Evolutionary conservation across 1,284 basidiomycete genomes (phyloP).

Genomic region (Coniophora puteana): DNA sequence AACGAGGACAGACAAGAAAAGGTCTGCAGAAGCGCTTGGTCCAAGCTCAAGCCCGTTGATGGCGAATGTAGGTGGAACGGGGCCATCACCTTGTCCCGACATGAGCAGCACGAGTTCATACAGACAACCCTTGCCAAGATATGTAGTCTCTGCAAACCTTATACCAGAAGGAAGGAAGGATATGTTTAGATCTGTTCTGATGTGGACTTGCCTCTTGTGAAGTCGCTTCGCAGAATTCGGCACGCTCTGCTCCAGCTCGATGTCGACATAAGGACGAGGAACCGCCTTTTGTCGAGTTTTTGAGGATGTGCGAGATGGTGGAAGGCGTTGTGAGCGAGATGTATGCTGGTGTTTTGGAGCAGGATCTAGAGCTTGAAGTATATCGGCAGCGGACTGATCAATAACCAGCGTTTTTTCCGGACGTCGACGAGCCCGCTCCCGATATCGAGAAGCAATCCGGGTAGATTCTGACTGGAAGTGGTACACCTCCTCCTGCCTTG

Average conservation of each 20-base stretch:
- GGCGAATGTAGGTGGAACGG: conserved; percentile 25
- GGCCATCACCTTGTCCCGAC: conserved; percentile 21
- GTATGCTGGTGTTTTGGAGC: conserved; percentile 24
- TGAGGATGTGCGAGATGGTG: conserved; percentile 10
- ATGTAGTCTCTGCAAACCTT: conserved; percentile 45
- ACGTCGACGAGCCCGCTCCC: conserved; percentile 25
- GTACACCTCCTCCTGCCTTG: conserved; percentile 15
- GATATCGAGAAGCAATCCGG: conserved; percentile 24
- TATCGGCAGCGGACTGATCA: conserved; percentile 39
- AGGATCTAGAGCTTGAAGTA: conserved; percentile 42
- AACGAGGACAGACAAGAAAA: conserved; percentile 37
- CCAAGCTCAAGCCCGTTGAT: conserved; percentile 38
- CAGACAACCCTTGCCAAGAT: conserved; percentile 55
- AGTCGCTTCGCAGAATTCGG: too few relatives aligned
- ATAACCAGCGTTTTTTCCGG: conserved; percentile 26
- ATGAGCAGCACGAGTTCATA: conserved; percentile 44
- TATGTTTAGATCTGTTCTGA: conserved; percentile 43
- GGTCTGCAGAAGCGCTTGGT: conserved; percentile 31
- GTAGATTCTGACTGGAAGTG: conserved; percentile 22
- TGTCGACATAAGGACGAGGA: too few relatives aligned
- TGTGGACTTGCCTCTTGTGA: conserved; percentile 2
- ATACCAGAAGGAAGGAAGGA: conserved; percentile 45
- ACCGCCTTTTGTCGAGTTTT: conserved; percentile 9
- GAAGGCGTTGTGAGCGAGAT: too few relatives aligned
- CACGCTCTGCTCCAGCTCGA: too few relatives aligned